Conservation (phyloP, 306 rosid genomes). For the Acacia melanoxylon region DNA sequence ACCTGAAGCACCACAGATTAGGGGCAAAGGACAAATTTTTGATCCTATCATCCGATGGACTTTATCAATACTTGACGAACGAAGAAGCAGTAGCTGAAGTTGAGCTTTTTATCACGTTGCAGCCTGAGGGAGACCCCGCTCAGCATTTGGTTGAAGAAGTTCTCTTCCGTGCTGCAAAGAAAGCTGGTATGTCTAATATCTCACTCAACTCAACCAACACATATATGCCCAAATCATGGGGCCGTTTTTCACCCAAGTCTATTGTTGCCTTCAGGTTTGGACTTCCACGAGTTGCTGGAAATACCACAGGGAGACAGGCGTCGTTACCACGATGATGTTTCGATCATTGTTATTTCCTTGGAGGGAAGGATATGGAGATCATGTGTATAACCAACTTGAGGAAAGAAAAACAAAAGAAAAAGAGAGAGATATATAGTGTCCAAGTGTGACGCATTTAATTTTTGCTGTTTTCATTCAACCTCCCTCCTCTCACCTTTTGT, state of each 20-base stretch:
- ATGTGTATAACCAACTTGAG: conserved; percentile 59
- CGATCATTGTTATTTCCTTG: conserved; percentile 93
- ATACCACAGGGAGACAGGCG: conserved; percentile 97
- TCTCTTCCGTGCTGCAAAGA: conserved; percentile 90
- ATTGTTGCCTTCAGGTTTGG: conserved; percentile 63
- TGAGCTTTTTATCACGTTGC: conserved; percentile 83
- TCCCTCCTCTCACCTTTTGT: conserved; percentile 50
- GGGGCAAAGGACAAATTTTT: conserved; percentile 87
- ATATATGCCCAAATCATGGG: not conserved
- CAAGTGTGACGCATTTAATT: conserved; percentile 57
- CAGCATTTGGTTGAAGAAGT: conserved; percentile 96
- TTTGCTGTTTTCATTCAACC: conserved; percentile 38
- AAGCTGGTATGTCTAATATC: conserved; percentile 62
- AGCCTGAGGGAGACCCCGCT: conserved; percentile 98
- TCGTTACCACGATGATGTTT: conserved; percentile 95
- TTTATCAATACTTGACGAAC: conserved; percentile 90
- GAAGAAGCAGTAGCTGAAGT: conserved; percentile 97
- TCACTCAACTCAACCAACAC: not conserved
- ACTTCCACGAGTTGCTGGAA: conserved; percentile 88
- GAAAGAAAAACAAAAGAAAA: not conserved
- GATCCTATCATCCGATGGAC: conserved; percentile 91
- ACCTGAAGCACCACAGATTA: conserved; percentile 82
- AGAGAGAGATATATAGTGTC: conserved; percentile 39
- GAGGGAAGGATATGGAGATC: conserved; percentile 99
- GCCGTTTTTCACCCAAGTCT: not conserved